phyloP scores from a whole-genome alignment of 345 rosid genomes.

The Zanthoxylum bungeanum region DNA sequence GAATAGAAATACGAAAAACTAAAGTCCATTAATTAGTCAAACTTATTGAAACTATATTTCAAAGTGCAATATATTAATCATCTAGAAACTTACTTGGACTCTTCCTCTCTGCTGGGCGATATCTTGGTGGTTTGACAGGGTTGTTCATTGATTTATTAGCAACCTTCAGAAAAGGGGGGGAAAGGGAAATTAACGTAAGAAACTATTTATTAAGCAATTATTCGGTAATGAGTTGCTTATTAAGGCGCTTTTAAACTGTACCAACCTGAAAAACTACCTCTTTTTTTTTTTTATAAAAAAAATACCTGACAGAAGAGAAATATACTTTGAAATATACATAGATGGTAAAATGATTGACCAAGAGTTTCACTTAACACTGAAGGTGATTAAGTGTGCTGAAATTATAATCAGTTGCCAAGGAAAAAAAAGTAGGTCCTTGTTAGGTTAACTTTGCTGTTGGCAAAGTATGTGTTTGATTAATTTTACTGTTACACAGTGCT shows the following conservation, averaged over 20 bases:
- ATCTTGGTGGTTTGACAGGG: constrained; percentile 44
- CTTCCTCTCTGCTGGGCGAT: constrained; percentile 72
- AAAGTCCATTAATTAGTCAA: not conserved
- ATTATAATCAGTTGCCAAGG: not conserved
- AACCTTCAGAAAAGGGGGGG: constrained; percentile 34
- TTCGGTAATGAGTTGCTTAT: not conserved
- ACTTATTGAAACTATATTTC: too few species aligned
- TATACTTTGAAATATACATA: not conserved
- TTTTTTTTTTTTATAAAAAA: too few species aligned
- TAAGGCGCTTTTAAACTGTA: not conserved
- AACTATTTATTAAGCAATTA: not conserved
- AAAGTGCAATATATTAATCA: too few species aligned
- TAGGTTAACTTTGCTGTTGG: not conserved
- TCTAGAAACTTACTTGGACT: constrained; percentile 80
- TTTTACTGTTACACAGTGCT: not conserved
- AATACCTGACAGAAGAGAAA: not conserved
- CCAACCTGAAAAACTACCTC: too few species aligned
- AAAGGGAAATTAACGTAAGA: not conserved
- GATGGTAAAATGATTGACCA: not conserved
- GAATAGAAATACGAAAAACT: not conserved
- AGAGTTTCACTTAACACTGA: too few species aligned
- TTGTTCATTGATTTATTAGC: constrained; percentile 37
- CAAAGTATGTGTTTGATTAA: not conserved
- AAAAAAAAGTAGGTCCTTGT: too few species aligned
- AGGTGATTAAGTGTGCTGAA: not conserved